These are phyloP conservation scores for Solanum virginianum DNA, from an alignment of 257 asterid species.

Conservation along the genomic window DNA sequence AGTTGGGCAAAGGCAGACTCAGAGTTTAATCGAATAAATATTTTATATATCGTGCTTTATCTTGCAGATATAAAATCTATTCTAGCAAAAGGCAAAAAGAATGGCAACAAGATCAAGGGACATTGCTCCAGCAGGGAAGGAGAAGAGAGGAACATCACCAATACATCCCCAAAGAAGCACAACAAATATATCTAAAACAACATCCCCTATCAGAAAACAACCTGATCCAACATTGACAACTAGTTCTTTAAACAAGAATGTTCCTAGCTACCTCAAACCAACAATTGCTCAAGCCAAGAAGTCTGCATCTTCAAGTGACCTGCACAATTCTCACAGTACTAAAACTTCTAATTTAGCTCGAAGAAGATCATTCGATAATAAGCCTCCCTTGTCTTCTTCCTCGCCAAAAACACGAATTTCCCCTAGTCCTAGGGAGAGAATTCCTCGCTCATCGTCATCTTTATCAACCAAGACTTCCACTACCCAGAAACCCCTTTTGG, in stretches of 20 bases:
- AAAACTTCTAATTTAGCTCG: conserved; percentile 8
- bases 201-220: conserved; percentile 5
- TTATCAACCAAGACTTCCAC: conserved; percentile 9
- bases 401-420: conserved; percentile 21
- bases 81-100: background rate
- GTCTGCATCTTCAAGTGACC: background rate
- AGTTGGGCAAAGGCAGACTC: background rate
- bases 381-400: conserved; percentile 31
- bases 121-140: conserved; percentile 18
- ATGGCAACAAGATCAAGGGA: conserved; percentile 54
- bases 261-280: conserved; percentile 47
- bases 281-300: conserved; percentile 26
- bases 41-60: background rate
- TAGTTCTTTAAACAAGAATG: conserved; percentile 6
- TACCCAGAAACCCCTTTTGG: conserved; percentile 12
- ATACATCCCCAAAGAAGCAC: conserved; percentile 7
- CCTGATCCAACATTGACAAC: background rate
- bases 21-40: background rate
- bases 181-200: conserved; percentile 12
- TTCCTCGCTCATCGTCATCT: conserved; percentile 23
- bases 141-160: conserved; percentile 39
- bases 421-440: conserved; percentile 18
- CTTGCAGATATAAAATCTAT: background rate
- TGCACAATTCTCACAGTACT: background rate
- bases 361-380: conserved; percentile 48